Percentiles rank a stretch among this genome's conserved stretches.
These are phyloP conservation scores for Cavenderia fasciculata DNA, from an alignment of 78 protist genomes.

Conservation along the genomic window DNA sequence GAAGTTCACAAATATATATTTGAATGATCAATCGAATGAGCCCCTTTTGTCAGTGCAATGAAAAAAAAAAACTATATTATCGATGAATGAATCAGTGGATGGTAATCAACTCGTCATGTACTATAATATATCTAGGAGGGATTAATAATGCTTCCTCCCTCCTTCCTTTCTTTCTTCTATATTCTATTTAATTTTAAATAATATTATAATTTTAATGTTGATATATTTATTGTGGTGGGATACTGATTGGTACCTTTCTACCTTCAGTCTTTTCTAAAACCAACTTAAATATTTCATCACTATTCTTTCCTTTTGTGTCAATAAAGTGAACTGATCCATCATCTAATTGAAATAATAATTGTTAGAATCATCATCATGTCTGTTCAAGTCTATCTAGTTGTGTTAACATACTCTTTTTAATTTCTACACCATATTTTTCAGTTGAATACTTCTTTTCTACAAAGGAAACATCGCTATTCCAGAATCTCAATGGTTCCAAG, in stretches of 20 bases:
- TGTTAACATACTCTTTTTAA: slow-evolving; percentile 3
- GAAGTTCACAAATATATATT: no score
- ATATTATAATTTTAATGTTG: no score
- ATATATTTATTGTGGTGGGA: slow-evolving; percentile 13
- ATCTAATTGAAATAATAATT: not conserved
- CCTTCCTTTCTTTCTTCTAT: no score
- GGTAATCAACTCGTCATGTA: no score
- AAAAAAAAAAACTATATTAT: no score
- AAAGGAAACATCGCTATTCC: slow-evolving; percentile 42
- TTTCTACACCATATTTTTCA: slow-evolving; percentile 7
- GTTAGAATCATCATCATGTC: not conserved
- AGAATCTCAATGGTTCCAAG: slow-evolving; percentile 63
- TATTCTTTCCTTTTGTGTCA: not conserved
- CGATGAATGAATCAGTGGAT: no score
- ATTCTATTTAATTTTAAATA: no score
- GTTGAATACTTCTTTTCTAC: slow-evolving; percentile 7
- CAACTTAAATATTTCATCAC: slow-evolving; percentile 23
- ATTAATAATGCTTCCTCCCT: no score
- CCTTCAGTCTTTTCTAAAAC: slow-evolving; percentile 26
- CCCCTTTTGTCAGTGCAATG: no score
- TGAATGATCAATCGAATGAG: no score
- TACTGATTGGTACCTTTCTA: slow-evolving; percentile 6
- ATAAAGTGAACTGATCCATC: slow-evolving; percentile 25
- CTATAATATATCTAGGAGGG: no score
- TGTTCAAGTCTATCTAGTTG: not conserved